Percentiles rank a stretch among this genome's conserved stretches.
These are phyloP conservation scores for Saccharomyces jurei DNA, from an alignment of 805 yeast genomes.

Conservation along the genomic window DNA sequence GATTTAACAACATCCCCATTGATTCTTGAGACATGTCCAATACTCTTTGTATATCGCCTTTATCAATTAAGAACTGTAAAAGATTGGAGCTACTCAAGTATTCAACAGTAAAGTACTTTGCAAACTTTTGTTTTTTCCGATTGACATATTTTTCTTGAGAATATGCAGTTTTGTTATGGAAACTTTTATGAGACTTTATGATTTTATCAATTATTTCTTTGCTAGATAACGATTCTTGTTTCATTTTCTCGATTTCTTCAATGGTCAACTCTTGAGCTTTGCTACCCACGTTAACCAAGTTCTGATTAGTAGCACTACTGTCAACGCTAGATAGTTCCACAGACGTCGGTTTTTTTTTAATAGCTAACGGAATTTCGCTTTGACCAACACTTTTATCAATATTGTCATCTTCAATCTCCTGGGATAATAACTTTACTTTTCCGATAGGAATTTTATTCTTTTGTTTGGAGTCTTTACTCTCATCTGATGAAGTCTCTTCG, in stretches of 20 bases:
- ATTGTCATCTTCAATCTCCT: background rate
- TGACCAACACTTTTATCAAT: slow-evolving; percentile 14
- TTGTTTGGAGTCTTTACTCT: slow-evolving; percentile 12
- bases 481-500: slow-evolving; percentile 4
- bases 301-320: slow-evolving; percentile 55
- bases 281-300: slow-evolving; percentile 59
- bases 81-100: slow-evolving; percentile 63
- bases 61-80: slow-evolving; percentile 66
- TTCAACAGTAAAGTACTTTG: slow-evolving; percentile 77
- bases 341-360: slow-evolving; percentile 32
- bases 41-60: slow-evolving; percentile 59
- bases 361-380: slow-evolving; percentile 15
- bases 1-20: slow-evolving; percentile 64
- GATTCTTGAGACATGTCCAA: slow-evolving; percentile 82
- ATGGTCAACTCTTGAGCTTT: slow-evolving; percentile 63
- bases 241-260: slow-evolving; percentile 80
- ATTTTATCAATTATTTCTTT: slow-evolving; percentile 74
- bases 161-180: slow-evolving; percentile 78
- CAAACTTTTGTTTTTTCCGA: slow-evolving; percentile 86
- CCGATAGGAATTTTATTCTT: slow-evolving; percentile 23
- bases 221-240: slow-evolving; percentile 62
- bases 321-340: slow-evolving; percentile 22
- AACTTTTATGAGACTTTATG: slow-evolving; percentile 75
- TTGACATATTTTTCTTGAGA: slow-evolving; percentile 89
- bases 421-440: slow-evolving; percentile 15